Evolutionary conservation across 805 yeast genomes (phyloP).

Genomic region (Pichia manshurica): DNA sequence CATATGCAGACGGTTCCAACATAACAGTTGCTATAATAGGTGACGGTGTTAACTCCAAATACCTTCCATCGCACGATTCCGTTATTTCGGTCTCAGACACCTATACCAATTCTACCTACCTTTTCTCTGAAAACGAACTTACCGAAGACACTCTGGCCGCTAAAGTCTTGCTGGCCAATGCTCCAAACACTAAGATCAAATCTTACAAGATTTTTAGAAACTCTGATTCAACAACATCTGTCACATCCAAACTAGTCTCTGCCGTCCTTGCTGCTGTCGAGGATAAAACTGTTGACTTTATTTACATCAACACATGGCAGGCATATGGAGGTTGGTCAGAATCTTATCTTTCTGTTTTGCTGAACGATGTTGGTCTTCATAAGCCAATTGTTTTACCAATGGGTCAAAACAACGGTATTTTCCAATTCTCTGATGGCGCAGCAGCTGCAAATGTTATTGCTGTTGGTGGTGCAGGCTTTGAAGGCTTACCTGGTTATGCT

Average conservation of each 20-base stretch:
- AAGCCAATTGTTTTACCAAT: constrained; percentile 11
- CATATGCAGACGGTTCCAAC: not conserved
- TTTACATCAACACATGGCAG: constrained; percentile 9
- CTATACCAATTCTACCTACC: not conserved
- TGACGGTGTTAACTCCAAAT: constrained; percentile 8
- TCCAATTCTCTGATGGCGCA: constrained; percentile 12
- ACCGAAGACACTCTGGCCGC: constrained; percentile 11
- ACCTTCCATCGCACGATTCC: not conserved
- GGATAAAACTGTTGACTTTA: constrained; percentile 7
- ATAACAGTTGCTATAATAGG: constrained; percentile 10
- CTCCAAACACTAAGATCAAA: constrained; percentile 4
- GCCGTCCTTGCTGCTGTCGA: constrained; percentile 3
- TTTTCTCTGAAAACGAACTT: not conserved
- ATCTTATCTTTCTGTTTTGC: not conserved
- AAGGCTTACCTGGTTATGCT: constrained; percentile 6
- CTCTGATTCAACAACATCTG: constrained; percentile 1
- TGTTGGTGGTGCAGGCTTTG: constrained; percentile 8
- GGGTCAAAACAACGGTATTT: constrained; percentile 8
- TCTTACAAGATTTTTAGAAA: constrained; percentile 8
- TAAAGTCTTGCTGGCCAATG: constrained; percentile 1
- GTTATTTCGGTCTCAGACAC: not conserved
- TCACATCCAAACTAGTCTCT: not conserved
- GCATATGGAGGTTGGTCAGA: constrained; percentile 8
- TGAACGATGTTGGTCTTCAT: not conserved
- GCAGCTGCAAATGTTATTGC: constrained; percentile 7